phyloP scores from a whole-genome alignment of 2,329 filamentous ascomycete genomes.

The Fusarium cicatricum region DNA sequence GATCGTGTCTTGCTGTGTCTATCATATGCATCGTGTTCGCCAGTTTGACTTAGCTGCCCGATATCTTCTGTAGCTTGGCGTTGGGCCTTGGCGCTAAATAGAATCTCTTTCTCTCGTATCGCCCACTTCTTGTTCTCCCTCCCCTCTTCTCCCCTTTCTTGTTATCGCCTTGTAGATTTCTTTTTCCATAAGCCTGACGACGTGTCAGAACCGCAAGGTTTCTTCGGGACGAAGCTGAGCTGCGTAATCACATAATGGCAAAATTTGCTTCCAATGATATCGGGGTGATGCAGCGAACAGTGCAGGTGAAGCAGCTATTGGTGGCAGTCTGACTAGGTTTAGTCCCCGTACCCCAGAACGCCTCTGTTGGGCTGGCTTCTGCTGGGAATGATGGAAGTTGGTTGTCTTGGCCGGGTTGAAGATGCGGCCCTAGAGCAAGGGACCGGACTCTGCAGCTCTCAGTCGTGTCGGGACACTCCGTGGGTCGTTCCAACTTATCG shows the following conservation, averaged over 20 bases:
- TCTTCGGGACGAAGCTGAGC: conserved; percentile 17
- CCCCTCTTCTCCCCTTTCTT: conserved; percentile 7
- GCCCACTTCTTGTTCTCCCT: conserved; percentile 16
- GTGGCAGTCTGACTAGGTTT: conserved; percentile 5
- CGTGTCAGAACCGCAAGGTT: conserved; percentile 27
- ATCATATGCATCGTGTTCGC: not conserved
- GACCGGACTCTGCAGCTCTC: conserved; percentile 16
- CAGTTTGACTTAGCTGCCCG: not conserved
- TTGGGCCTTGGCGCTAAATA: conserved; percentile 7
- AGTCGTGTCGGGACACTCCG: conserved; percentile 10
- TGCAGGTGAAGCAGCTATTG: conserved; percentile 26
- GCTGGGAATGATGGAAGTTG: conserved; percentile 10
- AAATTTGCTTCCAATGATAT: conserved; percentile 20
- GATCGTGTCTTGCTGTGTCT: conserved; percentile 1
- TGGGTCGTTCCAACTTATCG: conserved; percentile 1
- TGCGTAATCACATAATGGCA: conserved; percentile 15
- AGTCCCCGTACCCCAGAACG: conserved; percentile 25
- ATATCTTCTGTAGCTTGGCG: not conserved
- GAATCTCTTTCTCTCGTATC: conserved; percentile 10
- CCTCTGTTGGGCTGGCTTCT: conserved; percentile 7
- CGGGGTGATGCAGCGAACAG: conserved; percentile 9
- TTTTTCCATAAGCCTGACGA: conserved; percentile 10
- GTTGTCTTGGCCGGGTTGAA: conserved; percentile 25
- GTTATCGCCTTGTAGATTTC: conserved; percentile 1
- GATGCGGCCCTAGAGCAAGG: conserved; percentile 28